phyloP scores from a whole-genome alignment of 768 basidiomycete genomes.

The Leccinum incarnatum region DNA sequence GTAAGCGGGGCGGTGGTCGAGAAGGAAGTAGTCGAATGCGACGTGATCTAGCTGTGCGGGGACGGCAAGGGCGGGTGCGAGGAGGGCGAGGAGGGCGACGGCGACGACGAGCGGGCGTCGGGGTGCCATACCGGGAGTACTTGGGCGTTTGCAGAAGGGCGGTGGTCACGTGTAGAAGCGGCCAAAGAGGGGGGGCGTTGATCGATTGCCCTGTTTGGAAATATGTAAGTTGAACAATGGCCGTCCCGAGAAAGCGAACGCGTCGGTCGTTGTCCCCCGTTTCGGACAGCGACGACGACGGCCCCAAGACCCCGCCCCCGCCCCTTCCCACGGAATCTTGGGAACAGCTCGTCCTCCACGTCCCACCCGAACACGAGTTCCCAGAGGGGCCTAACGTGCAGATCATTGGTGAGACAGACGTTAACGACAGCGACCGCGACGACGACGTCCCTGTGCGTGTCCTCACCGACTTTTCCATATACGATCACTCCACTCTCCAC shows the following conservation, averaged over 20 bases:
- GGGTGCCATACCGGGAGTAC: constrained; percentile 8
- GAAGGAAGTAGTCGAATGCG: constrained; percentile 79
- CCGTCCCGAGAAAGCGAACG: constrained; percentile 23
- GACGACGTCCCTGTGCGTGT: constrained; percentile 54
- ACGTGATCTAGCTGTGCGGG: constrained; percentile 48
- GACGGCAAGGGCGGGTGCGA: constrained; percentile 2
- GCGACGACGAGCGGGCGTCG: constrained; percentile 8
- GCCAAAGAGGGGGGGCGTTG: not conserved
- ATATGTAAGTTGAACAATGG: constrained; percentile 15
- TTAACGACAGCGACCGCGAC: constrained; percentile 25
- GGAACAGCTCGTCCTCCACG: constrained; percentile 14
- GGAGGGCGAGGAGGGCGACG: not conserved
- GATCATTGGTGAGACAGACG: constrained; percentile 43
- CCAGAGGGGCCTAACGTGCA: constrained; percentile 40
- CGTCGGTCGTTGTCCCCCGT: constrained; percentile 21
- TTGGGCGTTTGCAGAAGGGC: not conserved
- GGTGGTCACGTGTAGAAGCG: constrained; percentile 14
- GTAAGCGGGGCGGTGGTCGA: constrained; percentile 58
- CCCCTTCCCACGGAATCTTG: not conserved
- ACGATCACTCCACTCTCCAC: constrained; percentile 36
- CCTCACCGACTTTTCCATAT: constrained; percentile 54
- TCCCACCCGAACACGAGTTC: constrained; percentile 30
- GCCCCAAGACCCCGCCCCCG: constrained; percentile 10
- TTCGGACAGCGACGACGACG: constrained; percentile 18
- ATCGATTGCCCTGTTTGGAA: constrained; percentile 1